Evolutionary conservation across 208 protist genomes (phyloP).

Genomic region (Phytomonas francai): DNA sequence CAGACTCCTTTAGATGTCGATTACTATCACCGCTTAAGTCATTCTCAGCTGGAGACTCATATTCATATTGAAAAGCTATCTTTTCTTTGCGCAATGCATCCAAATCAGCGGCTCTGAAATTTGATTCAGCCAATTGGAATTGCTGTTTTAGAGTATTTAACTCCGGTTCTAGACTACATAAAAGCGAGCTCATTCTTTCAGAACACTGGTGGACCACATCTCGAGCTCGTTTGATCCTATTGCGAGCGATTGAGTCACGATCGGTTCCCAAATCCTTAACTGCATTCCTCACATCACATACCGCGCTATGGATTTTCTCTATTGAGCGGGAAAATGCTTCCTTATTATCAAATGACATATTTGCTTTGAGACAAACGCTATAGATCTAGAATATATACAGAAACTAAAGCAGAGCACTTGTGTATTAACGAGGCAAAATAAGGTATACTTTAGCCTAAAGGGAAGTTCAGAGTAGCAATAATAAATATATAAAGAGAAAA

Average conservation of each 20-base stretch:
- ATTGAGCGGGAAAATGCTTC: constrained; percentile 42
- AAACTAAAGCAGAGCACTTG: background rate
- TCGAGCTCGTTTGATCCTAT: constrained; percentile 37
- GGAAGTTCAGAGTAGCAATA: background rate
- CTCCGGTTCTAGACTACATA: constrained; percentile 15
- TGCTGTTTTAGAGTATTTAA: constrained; percentile 26
- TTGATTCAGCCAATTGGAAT: constrained; percentile 25
- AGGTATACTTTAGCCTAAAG: background rate
- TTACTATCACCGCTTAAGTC: background rate
- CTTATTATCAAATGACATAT: constrained; percentile 51
- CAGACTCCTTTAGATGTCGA: background rate
- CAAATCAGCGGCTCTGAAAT: constrained; percentile 38
- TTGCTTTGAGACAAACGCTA: background rate
- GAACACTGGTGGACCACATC: constrained; percentile 43
- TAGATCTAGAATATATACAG: background rate
- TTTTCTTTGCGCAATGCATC: constrained; percentile 45
- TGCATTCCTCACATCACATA: constrained; percentile 37
- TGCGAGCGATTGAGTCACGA: constrained; percentile 47
- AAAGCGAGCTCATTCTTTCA: constrained; percentile 17
- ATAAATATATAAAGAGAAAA: background rate
- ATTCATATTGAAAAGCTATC: constrained; percentile 24
- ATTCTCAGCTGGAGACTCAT: background rate
- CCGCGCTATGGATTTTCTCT: constrained; percentile 46
- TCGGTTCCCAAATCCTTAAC: constrained; percentile 42
- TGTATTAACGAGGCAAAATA: background rate